Conservation (phyloP, 75 land plant species). For the Azolla pinnata region DNA sequence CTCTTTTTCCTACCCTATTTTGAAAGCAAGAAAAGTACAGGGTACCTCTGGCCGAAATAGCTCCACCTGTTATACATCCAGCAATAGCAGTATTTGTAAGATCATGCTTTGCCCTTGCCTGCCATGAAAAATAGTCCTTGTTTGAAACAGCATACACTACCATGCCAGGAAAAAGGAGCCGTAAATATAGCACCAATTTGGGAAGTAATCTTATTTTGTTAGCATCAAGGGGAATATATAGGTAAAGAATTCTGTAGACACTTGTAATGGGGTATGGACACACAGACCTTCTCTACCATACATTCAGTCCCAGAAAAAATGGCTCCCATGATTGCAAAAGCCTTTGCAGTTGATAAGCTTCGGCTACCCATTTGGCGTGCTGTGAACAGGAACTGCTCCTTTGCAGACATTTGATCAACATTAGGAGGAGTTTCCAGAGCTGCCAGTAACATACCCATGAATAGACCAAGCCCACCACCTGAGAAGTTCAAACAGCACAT, state of each 20-base stretch:
- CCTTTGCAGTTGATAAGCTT: constrained; percentile 69
- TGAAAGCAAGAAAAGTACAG: neutral
- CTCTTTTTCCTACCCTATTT: neutral
- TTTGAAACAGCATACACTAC: neutral
- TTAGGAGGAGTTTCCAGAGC: constrained; percentile 74
- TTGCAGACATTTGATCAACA: constrained; percentile 69
- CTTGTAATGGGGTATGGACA: neutral
- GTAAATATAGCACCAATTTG: constrained; percentile 1
- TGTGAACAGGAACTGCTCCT: constrained; percentile 60
- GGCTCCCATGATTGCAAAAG: constrained; percentile 89
- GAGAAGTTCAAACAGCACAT: no score
- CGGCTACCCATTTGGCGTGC: constrained; percentile 82
- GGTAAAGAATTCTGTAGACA: neutral
- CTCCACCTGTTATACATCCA: constrained; percentile 95
- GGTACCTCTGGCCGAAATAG: constrained; percentile 86
- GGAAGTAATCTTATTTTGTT: neutral
- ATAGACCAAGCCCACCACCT: constrained; percentile 94
- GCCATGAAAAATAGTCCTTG: constrained; percentile 5
- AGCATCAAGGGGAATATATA: neutral
- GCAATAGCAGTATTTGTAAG: constrained; percentile 75
- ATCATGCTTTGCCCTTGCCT: constrained; percentile 97
- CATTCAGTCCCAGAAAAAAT: constrained; percentile 90
- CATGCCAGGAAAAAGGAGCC: neutral
- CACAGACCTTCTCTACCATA: constrained; percentile 70
- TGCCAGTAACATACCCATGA: constrained; percentile 85